A percentile compares a stretch with the other conserved stretches of the same genome.
Conservation (phyloP, 805 yeast species). For the Metschnikowia aberdeeniae region DNA sequence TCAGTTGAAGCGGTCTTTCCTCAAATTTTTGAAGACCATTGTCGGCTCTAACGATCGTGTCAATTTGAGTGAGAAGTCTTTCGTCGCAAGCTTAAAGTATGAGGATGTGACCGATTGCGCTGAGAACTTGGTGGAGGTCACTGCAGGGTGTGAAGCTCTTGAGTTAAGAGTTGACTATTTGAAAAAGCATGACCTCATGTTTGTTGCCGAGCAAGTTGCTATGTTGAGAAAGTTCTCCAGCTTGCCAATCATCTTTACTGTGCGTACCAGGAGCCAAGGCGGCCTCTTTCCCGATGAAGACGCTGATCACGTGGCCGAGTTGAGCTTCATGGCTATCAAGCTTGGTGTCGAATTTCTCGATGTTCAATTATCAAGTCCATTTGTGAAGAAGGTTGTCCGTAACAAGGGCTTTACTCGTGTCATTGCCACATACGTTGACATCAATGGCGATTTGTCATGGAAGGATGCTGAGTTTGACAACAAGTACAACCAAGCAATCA, state of each 20-base stretch:
- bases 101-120: slow-evolving; percentile 50
- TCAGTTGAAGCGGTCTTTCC: slow-evolving; percentile 56
- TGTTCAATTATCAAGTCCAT: slow-evolving; percentile 68
- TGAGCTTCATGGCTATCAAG: slow-evolving; percentile 62
- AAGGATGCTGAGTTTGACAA: slow-evolving; percentile 66
- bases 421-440: slow-evolving; percentile 82
- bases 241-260: slow-evolving; percentile 77
- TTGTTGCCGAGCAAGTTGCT: slow-evolving; percentile 72
- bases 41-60: slow-evolving; percentile 42
- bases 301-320: slow-evolving; percentile 40
- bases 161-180: slow-evolving; percentile 80
- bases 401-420: slow-evolving; percentile 60
- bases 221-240: slow-evolving; percentile 57
- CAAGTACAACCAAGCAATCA: slow-evolving; percentile 62
- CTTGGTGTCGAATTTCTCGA: slow-evolving; percentile 81
- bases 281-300: slow-evolving; percentile 71
- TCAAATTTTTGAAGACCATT: slow-evolving; percentile 53
- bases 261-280: slow-evolving; percentile 77
- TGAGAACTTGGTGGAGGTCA: slow-evolving; percentile 47
- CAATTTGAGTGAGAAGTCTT: slow-evolving; percentile 43
- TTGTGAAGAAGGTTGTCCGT: slow-evolving; percentile 49
- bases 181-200: slow-evolving; percentile 44
- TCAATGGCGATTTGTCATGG: slow-evolving; percentile 62
- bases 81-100: slow-evolving; percentile 69
- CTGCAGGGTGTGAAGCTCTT: slow-evolving; percentile 74